Conservation (phyloP, 306 rosid genomes). For the Albizia julibrissin region DNA sequence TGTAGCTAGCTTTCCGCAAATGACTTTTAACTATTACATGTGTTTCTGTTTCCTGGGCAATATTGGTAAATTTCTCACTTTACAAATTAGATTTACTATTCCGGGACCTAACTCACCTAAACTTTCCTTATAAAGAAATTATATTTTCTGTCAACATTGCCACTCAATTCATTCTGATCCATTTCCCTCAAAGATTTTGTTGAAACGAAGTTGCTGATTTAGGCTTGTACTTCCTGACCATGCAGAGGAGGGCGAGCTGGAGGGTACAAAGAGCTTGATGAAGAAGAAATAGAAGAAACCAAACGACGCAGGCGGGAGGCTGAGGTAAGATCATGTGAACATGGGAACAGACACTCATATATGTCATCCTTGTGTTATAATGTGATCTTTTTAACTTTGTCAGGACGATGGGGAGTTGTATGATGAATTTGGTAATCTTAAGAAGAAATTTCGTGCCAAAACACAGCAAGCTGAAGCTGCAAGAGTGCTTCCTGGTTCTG, state of each 20-base stretch:
- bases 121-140: neutral
- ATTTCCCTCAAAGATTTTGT: slow-evolving; percentile 13
- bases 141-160: neutral
- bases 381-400: slow-evolving; percentile 23
- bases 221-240: slow-evolving; percentile 22
- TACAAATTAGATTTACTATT: neutral
- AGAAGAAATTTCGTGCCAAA: slow-evolving; percentile 94
- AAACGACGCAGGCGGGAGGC: slow-evolving; percentile 94
- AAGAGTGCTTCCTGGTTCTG: slow-evolving; percentile 82
- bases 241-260: slow-evolving; percentile 98
- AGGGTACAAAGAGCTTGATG: slow-evolving; percentile 99
- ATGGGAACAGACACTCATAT: slow-evolving; percentile 8
- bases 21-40: neutral
- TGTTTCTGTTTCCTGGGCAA: neutral
- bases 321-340: slow-evolving; percentile 67
- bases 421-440: slow-evolving; percentile 98
- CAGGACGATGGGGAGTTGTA: slow-evolving; percentile 99
- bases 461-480: slow-evolving; percentile 85
- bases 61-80: slow-evolving; percentile 3
- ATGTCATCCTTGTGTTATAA: slow-evolving; percentile 22
- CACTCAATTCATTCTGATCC: slow-evolving; percentile 4
- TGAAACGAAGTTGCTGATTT: slow-evolving; percentile 25
- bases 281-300: slow-evolving; percentile 94
- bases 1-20: neutral
- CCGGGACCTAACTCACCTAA: too few relatives aligned